Percentiles rank a stretch among this genome's conserved stretches.
phyloP scores from a whole-genome alignment of 2,329 filamentous ascomycete species.

The Arthroderma sp. region DNA sequence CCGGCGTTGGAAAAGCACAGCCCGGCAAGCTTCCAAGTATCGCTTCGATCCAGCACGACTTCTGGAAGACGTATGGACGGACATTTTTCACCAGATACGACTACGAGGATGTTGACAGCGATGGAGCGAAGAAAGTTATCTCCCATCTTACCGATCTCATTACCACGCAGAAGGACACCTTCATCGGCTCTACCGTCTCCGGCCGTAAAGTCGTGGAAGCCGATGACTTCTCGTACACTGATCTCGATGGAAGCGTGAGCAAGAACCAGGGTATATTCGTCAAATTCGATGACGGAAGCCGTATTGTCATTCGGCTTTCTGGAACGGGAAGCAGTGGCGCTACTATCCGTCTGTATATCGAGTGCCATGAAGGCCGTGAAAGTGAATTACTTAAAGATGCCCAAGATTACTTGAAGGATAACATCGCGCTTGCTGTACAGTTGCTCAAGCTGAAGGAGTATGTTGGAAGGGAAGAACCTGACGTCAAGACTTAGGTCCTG shows the following conservation, averaged over 20 bases:
- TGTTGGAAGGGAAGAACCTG: slow-evolving; percentile 80
- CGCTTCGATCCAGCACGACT: slow-evolving; percentile 88
- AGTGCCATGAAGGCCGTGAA: slow-evolving; percentile 79
- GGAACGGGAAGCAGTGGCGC: slow-evolving; percentile 91
- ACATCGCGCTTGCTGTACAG: slow-evolving; percentile 71
- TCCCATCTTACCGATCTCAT: slow-evolving; percentile 68
- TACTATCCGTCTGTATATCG: slow-evolving; percentile 92
- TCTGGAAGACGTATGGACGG: slow-evolving; percentile 91
- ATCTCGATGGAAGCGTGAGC: slow-evolving; percentile 91
- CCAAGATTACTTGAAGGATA: slow-evolving; percentile 85
- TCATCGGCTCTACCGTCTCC: slow-evolving; percentile 69
- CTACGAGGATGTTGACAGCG: slow-evolving; percentile 88
- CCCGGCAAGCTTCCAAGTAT: slow-evolving; percentile 76
- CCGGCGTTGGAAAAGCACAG: slow-evolving; percentile 73
- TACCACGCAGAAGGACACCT: slow-evolving; percentile 52
- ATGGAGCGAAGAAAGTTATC: slow-evolving; percentile 82
- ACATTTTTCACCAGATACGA: slow-evolving; percentile 99
- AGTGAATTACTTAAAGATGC: slow-evolving; percentile 68
- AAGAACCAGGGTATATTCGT: slow-evolving; percentile 94
- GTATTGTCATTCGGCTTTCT: slow-evolving; percentile 87
- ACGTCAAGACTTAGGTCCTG: slow-evolving; percentile 72
- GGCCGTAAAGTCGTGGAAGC: slow-evolving; percentile 78
- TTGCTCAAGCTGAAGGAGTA: slow-evolving; percentile 89
- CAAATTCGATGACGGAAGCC: slow-evolving; percentile 86
- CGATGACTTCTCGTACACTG: slow-evolving; percentile 95